Conservation (phyloP, 2,329 filamentous ascomycete species). For the Amylocarpus encephaloides region DNA sequence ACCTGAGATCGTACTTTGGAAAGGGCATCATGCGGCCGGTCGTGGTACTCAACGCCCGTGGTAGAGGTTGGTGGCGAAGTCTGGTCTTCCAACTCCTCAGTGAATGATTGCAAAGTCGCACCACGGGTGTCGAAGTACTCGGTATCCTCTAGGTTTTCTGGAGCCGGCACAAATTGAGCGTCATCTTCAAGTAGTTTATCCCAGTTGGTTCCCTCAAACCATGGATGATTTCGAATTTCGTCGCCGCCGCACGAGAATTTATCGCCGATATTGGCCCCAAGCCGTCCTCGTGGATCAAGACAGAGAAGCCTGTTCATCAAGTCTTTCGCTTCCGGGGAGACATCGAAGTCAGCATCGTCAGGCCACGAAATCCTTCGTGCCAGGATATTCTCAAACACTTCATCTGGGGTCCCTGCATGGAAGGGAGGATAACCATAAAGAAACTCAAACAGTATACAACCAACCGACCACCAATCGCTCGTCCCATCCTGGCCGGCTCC, state of each 20-base stretch:
- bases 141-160: conserved; percentile 92
- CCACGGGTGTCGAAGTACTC: conserved; percentile 95
- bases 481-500: conserved; percentile 94
- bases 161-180: conserved; percentile 87
- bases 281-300: conserved; percentile 69
- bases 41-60: conserved; percentile 70
- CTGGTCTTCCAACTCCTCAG: conserved; percentile 91
- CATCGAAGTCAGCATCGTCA: conserved; percentile 68
- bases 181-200: conserved; percentile 88
- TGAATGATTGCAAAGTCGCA: conserved; percentile 85
- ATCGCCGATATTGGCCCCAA: conserved; percentile 81
- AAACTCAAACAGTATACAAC: conserved; percentile 96
- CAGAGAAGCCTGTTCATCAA: conserved; percentile 90
- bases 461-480: conserved; percentile 99
- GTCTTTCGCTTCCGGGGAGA: conserved; percentile 85
- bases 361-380: conserved; percentile 89
- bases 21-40: conserved; percentile 89
- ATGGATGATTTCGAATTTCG: conserved; percentile 83
- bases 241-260: conserved; percentile 78
- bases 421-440: conserved; percentile 91
- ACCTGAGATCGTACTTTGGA: conserved; percentile 84
- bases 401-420: conserved; percentile 80
- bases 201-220: conserved; percentile 88
- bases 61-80: conserved; percentile 63
- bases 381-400: conserved; percentile 95